Conservation (phyloP, 2,329 filamentous ascomycete species). For the Hypoxylon sp. region DNA sequence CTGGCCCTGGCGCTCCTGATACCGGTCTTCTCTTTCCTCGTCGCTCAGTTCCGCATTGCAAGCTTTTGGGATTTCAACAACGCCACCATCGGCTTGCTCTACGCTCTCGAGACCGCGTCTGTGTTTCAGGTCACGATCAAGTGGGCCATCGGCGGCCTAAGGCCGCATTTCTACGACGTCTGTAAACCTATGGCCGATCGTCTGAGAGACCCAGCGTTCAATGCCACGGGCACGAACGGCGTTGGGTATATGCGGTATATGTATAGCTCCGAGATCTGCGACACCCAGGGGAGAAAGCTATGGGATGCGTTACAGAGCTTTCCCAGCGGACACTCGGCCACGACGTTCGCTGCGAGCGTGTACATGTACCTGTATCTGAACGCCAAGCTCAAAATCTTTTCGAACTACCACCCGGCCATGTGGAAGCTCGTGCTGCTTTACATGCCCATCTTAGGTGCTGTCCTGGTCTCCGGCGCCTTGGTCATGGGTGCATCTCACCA, state of each 20-base stretch:
- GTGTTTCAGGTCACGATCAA: constrained; percentile 74
- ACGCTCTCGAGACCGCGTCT: constrained; percentile 64
- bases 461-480: constrained; percentile 66
- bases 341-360: constrained; percentile 68
- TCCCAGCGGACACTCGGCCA: constrained; percentile 72
- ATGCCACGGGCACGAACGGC: constrained; percentile 50
- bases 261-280: constrained; percentile 71
- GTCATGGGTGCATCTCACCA: constrained; percentile 73
- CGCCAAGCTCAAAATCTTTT: constrained; percentile 74
- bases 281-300: constrained; percentile 57
- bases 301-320: constrained; percentile 71
- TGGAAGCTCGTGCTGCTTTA: constrained; percentile 70
- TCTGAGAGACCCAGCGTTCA: constrained; percentile 48
- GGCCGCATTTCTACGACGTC: constrained; percentile 70
- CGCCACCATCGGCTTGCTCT: constrained; percentile 66
- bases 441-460: constrained; percentile 66
- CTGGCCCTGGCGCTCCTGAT: constrained; percentile 63
- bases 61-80: constrained; percentile 69
- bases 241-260: constrained; percentile 66
- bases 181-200: constrained; percentile 65
- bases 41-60: constrained; percentile 65
- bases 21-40: constrained; percentile 64
- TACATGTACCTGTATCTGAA: constrained; percentile 75
- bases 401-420: constrained; percentile 70
- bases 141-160: constrained; percentile 69